Conservation (phyloP, 2,329 filamentous ascomycete species). For the Arthrocladium fulminans region DNA sequence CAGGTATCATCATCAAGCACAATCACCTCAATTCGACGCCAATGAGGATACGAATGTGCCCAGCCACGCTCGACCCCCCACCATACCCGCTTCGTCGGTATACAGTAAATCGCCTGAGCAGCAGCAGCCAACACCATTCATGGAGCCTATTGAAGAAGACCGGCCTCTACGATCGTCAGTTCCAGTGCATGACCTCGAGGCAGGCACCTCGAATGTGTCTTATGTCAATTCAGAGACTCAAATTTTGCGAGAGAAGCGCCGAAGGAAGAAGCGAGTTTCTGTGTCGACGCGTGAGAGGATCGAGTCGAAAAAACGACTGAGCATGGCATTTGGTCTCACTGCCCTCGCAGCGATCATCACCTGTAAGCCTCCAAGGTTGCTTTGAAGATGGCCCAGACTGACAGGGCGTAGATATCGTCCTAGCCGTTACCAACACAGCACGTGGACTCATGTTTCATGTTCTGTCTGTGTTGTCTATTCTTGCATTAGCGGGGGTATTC, state of each 20-base stretch:
- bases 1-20: not conserved
- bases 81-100: conserved; percentile 1
- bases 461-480: conserved; percentile 67
- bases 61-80: not conserved
- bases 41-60: not conserved
- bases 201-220: not conserved
- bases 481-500: conserved; percentile 69
- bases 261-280: not conserved
- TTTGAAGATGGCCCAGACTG: conserved; percentile 4
- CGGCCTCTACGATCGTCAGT: not conserved
- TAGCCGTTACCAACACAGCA: conserved; percentile 58
- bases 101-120: conserved; percentile 4
- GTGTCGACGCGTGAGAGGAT: conserved; percentile 4
- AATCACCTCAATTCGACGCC: not conserved
- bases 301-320: conserved; percentile 34
- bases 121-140: not conserved
- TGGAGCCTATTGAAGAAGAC: not conserved
- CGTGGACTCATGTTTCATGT: conserved; percentile 66
- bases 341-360: conserved; percentile 51
- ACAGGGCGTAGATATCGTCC: conserved; percentile 54
- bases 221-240: not conserved
- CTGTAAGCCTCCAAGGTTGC: conserved; percentile 47
- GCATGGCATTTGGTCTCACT: conserved; percentile 57
- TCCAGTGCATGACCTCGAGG: conserved; percentile 4
- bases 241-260: not conserved